Base-by-base conservation (phyloP, 2,329 filamentous ascomycete genomes). In the Fusarium brevicatenulatum region DNA sequence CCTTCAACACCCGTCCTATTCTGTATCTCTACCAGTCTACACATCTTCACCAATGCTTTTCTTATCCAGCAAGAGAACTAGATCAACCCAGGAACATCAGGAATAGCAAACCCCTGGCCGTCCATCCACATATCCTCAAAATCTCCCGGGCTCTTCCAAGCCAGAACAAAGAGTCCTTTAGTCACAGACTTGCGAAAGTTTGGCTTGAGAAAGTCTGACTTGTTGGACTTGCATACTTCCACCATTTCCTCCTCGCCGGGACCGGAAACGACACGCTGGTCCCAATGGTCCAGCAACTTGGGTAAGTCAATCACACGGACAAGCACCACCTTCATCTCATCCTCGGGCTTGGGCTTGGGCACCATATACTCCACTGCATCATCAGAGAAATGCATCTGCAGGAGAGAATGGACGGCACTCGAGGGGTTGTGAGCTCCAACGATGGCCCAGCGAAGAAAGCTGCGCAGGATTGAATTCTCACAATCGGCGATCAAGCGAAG, bases 1-100 rank as follows among this genome's bases (percentile, higher is more conserved):
- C 0, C 30, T 23, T 19, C 4, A 36, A 12, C 21, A 18, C 4
- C 11, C 3, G 1, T 5, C 18, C 49, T 25, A 15, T 4, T 21
- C 32, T 36, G 49, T 16, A 11, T 37, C n/a, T 18, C 7, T 23
- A 32, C 10, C 46, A 50, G 28, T 23, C 46, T n/a, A 4, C 46
- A 18, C 30, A 50, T 23, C 1, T 32, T n/a, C 15, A 32, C 28
- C 3, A 34, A 36, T 4, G 4, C 12, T 10, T 25, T 25, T 4
- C n/a, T 37, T 25, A 9, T 21, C 32, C 9, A 25, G 9, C 12
- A 6, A 9, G 12, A 8, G 21, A 3, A 16, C n/a, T 37, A 52
- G 2, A 21, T 25, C 18, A 21, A 25, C 6, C 21, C 49, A 37
- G 49, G 49, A 15, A 36, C 32, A 21, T 21, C 49, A 6, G 49